Evolutionary conservation across 495 filamentous ascomycete species (phyloP), one percentile per base, ranked within the genome.

Genomic region (Penicillium macrosclerotiorum): DNA sequence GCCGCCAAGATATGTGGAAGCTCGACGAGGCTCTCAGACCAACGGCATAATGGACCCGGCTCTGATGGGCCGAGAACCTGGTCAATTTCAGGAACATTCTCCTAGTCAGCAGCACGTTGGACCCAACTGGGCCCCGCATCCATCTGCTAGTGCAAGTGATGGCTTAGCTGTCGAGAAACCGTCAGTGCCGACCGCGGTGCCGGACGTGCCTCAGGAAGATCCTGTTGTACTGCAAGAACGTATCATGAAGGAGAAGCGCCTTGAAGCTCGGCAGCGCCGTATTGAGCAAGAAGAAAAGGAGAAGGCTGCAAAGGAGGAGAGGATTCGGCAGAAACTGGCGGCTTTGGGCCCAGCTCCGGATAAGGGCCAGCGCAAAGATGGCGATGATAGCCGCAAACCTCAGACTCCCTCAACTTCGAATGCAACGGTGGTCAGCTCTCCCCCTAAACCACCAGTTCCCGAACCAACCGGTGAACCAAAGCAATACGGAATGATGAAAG

Each of bases 271-370:
- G 52, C 86, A 88, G 63, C 83, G 91, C 33, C 78, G 83, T 48
- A 62, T 83, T 44, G 90, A 96, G 45, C 78, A 93, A 55, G 91
- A 96, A 54, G 86, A 84, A 26, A 76, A 73, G 41, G 86, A 92
- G 57, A 88, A 93, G 60, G 83, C 84, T 9, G 93, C 77, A 14
- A 83, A 78, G 49, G 79, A 82, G 51, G 91, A 95, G 62, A 78
- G 93, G 32, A 88, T 97, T 52, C 78, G 83, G 23, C 74, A 87
- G 52, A 95, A 92, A 67, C 73, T 98, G 38, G 89, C 86, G 54
- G 78, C 78, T 5, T 67, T 97, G 51, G 91, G 88, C 0, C 76
- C 83, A 33, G 63, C 81, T 5, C 86, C 86, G 3, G 66, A 74
- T 16, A 73, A 74, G 37, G 75, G 87, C 33, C 83, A 82, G 33